Conservation (phyloP, 345 rosid species). For the Ceriops tagal region DNA sequence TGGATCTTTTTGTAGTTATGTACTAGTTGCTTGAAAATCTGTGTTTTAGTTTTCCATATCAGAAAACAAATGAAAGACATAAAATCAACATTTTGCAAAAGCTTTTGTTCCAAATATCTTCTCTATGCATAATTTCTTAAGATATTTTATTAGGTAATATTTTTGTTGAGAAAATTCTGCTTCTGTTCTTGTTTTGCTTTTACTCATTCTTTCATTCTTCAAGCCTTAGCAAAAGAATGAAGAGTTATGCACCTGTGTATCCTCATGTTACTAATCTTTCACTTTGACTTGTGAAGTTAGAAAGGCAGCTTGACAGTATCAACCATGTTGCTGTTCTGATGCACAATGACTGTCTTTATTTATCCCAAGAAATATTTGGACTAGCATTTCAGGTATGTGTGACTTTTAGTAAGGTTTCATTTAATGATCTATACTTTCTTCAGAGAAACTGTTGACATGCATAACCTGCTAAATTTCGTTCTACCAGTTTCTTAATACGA, state of each 20-base stretch:
- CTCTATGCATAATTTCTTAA: background rate
- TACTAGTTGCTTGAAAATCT: background rate
- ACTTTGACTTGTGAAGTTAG: constrained; percentile 73
- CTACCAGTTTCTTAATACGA: no score
- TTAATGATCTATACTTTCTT: background rate
- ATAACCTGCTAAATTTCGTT: no score
- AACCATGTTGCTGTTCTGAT: constrained; percentile 84
- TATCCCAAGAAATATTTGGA: constrained; percentile 86
- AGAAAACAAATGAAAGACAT: background rate
- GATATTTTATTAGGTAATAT: background rate
- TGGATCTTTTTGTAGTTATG: background rate
- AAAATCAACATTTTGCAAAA: background rate
- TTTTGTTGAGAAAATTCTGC: background rate
- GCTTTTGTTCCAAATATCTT: no score
- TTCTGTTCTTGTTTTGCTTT: background rate
- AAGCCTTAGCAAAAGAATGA: constrained; percentile 1
- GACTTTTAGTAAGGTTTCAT: background rate
- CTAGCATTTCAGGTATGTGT: constrained; percentile 83
- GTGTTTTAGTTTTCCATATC: background rate
- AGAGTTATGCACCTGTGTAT: constrained; percentile 1
- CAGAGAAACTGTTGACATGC: no score
- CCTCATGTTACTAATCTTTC: constrained; percentile 20
- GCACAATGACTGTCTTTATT: constrained; percentile 88
- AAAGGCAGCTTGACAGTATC: constrained; percentile 84
- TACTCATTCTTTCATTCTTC: background rate